phyloP scores from a whole-genome alignment of 2,329 filamentous ascomycete genomes.

The Aureobasidium uvarum region DNA sequence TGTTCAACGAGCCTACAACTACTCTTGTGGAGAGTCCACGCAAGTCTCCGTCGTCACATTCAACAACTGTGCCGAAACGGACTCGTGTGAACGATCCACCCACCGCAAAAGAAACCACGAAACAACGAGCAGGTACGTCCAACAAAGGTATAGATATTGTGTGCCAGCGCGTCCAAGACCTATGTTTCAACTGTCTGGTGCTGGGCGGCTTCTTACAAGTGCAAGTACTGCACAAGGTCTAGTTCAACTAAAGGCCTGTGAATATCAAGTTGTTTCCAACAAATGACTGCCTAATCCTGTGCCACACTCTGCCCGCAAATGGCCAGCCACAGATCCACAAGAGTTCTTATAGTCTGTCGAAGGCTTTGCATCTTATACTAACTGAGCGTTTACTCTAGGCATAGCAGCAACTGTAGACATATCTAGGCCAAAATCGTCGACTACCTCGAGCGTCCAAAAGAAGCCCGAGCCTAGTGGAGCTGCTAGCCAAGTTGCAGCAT shows the following conservation, averaged over 20 bases:
- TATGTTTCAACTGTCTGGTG: neutral
- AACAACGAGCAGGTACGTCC: constrained; percentile 8
- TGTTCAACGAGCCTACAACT: constrained; percentile 16
- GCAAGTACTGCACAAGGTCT: neutral
- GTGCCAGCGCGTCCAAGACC: neutral
- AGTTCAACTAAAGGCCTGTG: neutral
- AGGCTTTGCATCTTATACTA: neutral
- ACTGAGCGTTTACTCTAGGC: neutral
- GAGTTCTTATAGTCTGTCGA: neutral
- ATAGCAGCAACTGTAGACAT: neutral
- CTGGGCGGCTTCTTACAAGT: neutral
- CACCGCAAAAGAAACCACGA: neutral
- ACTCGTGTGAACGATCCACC: neutral
- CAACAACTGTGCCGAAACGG: constrained; percentile 2
- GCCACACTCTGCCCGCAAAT: neutral
- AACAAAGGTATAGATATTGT: constrained; percentile 3
- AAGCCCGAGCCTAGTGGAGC: neutral
- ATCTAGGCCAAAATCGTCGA: neutral
- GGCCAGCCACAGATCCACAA: neutral
- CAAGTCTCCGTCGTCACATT: neutral
- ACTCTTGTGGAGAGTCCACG: neutral
- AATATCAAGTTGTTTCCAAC: constrained; percentile 5
- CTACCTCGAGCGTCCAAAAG: neutral
- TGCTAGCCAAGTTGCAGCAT: neutral
- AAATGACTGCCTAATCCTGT: neutral